phyloP scores from a whole-genome alignment of 176 grass and related monocot genomes.

The Ampelocalamus luodianensis region DNA sequence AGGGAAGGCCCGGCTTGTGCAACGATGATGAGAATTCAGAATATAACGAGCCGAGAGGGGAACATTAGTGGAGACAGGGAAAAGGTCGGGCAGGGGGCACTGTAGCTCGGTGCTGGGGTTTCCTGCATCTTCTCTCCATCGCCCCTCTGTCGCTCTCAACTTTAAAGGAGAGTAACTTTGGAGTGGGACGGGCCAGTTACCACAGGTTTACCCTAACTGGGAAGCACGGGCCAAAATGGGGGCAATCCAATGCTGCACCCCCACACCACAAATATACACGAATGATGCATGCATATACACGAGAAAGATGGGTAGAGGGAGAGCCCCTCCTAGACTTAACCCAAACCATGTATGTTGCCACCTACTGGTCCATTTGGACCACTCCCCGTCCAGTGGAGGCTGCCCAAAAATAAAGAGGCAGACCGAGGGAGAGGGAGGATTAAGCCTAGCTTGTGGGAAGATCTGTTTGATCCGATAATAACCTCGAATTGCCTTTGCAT shows the following conservation, averaged over 20 bases:
- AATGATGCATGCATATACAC: conserved; percentile 38
- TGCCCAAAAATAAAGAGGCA: conserved; percentile 57
- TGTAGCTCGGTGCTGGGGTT: conserved; percentile 53
- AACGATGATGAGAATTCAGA: conserved; percentile 25
- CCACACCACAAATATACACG: conserved; percentile 50
- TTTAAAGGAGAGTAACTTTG: conserved; percentile 60
- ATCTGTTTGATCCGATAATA: too few species aligned
- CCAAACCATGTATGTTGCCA: conserved; percentile 53
- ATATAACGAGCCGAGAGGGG: conserved; percentile 43
- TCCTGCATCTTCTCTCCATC: conserved; percentile 44
- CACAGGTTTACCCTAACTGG: conserved; percentile 56
- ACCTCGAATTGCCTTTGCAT: too few species aligned
- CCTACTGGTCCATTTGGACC: conserved; percentile 53
- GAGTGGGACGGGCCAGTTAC: conserved; percentile 37
- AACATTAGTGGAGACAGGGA: conserved; percentile 40
- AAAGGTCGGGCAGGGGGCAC: conserved; percentile 10
- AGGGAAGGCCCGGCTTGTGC: conserved; percentile 18
- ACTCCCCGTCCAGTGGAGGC: conserved; percentile 28
- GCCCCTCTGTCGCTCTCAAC: neutral
- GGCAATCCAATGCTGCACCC: conserved; percentile 41
- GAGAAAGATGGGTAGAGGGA: conserved; percentile 18
- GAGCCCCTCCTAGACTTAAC: conserved; percentile 53
- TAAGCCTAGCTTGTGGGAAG: too few species aligned
- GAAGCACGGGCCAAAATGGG: conserved; percentile 47
- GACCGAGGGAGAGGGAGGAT: neutral